Evolutionary conservation across 2,329 filamentous ascomycete species (phyloP), one percentile per base, ranked within the genome.

Genomic region (Neopestalotiopsis clavispora): DNA sequence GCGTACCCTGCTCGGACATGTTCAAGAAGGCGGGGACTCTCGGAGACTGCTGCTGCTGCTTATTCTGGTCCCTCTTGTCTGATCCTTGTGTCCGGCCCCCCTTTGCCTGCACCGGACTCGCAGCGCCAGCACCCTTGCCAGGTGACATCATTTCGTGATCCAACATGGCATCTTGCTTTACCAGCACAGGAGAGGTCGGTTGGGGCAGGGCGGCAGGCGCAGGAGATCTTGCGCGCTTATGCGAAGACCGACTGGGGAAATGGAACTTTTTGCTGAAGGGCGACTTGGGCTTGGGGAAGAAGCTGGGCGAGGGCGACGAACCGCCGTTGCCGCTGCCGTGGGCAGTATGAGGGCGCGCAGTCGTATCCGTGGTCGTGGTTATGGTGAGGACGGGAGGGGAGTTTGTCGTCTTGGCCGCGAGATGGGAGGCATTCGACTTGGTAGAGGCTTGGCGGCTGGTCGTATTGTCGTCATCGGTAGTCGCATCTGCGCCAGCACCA

Each of bases 11-110:
- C 70, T 81, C 81, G 32, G 79, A 82, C 67, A 86, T 77, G 45
- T 79, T 80, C 68, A 91, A 79, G 76, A 91, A 91, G 14, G 82
- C 79, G 28, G 88, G 87, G 69, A 87, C 75, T 66, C 71, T 74
- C 1, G 74, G 76, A 38, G 70, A 73, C 59, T 70, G 65, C 52
- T 63, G 40, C 45, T 52, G 34, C 3, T 70, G 70, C 20, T 72
- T 69, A 57, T 73, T 73, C 9, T 76, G 74, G 1, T 74, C 74
- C 10, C 76, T 75, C 20, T 74, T 76, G 52, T 74, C 75, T 60
- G 76, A 75, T 49, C 73, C 74, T 23, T 76, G 72, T 70, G 80
- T 79, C 12, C 74, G 73, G 5, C 74, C 74, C 5, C 45, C 42
- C 20, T 63, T 38, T 17, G 14, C 59, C 34, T 34, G 30, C 30